These are phyloP conservation scores for Microbotryum scabiosae DNA, from an alignment of 1,284 basidiomycete species.

Conservation along the genomic window DNA sequence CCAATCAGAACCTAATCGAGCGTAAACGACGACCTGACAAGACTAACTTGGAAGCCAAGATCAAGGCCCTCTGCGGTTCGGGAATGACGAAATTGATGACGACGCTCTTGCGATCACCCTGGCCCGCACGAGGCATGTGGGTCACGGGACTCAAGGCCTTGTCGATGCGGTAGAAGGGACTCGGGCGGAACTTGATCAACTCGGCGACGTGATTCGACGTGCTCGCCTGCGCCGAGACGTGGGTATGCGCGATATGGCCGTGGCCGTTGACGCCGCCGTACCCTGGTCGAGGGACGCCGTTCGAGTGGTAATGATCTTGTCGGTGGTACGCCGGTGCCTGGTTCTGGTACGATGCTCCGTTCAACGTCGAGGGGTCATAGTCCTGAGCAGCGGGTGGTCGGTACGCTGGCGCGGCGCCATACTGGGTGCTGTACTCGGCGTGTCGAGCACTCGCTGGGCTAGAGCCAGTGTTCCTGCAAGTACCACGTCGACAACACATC, in stretches of 20 bases:
- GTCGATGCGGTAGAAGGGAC: constrained; percentile 65
- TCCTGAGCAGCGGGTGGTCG: too few species aligned
- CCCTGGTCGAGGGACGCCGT: not conserved
- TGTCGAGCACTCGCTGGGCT: too few species aligned
- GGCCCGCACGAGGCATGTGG: constrained; percentile 65
- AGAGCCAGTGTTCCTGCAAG: too few species aligned
- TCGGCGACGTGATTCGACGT: not conserved
- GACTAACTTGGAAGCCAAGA: constrained; percentile 38
- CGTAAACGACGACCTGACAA: constrained; percentile 31
- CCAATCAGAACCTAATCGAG: constrained; percentile 26
- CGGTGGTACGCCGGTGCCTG: not conserved
- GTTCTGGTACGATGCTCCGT: not conserved
- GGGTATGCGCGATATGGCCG: not conserved
- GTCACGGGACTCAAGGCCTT: constrained; percentile 54
- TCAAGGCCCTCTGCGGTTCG: constrained; percentile 54
- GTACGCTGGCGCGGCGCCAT: too few species aligned
- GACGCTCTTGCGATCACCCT: constrained; percentile 62
- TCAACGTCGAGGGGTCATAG: not conserved
- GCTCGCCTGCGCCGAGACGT: constrained; percentile 44
- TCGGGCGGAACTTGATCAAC: constrained; percentile 64
- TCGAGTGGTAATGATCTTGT: constrained; percentile 3
- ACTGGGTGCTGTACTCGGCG: too few species aligned
- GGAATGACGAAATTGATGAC: constrained; percentile 55
- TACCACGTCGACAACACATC: too few species aligned
- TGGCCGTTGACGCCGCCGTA: not conserved